Evolutionary conservation across 208 protist genomes (phyloP).

Genomic region (Trypanosoma melophagium): DNA sequence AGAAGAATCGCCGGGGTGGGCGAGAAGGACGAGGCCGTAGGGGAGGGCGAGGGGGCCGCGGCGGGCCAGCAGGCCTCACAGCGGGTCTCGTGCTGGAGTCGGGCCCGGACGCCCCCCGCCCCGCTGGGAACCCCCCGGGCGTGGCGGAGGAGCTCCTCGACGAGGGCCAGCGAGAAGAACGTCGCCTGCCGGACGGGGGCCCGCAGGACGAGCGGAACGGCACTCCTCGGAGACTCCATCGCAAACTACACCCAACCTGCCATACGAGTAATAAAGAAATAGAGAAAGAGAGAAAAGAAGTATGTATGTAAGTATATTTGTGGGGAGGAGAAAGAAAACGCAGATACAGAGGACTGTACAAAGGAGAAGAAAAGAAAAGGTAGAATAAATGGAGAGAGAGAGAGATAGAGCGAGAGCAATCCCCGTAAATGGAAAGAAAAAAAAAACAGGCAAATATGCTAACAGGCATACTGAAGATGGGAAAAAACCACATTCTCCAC

Average conservation of each 20-base stretch:
- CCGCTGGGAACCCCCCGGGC: conserved; percentile 26
- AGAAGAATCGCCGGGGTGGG: conserved; percentile 27
- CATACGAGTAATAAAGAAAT: background rate
- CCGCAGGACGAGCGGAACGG: conserved; percentile 29
- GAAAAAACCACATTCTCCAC: background rate
- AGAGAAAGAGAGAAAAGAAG: background rate
- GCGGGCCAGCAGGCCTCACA: conserved; percentile 33
- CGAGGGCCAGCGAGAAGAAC: conserved; percentile 68
- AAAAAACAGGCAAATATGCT: background rate
- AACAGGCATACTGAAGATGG: no score
- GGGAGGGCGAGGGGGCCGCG: no score
- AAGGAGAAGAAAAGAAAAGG: background rate
- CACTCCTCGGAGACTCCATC: no score
- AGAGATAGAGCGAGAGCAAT: background rate
- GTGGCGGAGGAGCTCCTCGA: conserved; percentile 53
- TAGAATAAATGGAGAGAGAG: conserved; percentile 5
- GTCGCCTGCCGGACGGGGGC: conserved; percentile 50
- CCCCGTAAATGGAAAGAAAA: conserved; percentile 7
- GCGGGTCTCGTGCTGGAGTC: no score
- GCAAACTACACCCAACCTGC: no score
- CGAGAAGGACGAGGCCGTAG: no score
- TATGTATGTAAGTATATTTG: background rate
- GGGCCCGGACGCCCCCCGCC: conserved; percentile 18
- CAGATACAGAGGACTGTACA: conserved; percentile 15
- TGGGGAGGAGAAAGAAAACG: conserved; percentile 1